Percentiles rank a stretch among this genome's conserved stretches.
Evolutionary conservation across 495 filamentous ascomycete species (phyloP).

Genomic region (Elasticomyces elasticus): DNA sequence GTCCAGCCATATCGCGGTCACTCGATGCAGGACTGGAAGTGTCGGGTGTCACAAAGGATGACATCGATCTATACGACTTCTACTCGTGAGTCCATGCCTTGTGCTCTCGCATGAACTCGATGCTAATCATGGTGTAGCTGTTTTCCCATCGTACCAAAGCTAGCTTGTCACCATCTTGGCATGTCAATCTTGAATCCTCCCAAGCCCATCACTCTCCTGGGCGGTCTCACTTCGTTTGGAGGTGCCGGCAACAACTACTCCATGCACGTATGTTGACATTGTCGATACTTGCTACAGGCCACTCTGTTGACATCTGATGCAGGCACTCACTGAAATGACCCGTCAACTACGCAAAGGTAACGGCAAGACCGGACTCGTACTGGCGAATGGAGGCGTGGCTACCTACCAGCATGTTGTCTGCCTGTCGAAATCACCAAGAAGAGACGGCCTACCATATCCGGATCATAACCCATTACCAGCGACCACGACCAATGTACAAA

Average conservation of each 20-base stretch:
- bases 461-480: slow-evolving; percentile 30
- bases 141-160: slow-evolving; percentile 51
- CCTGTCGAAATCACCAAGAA: slow-evolving; percentile 36
- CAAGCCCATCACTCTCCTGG: slow-evolving; percentile 44
- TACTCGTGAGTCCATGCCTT: slow-evolving; percentile 41
- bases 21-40: slow-evolving; percentile 36
- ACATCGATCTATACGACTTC: slow-evolving; percentile 47
- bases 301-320: background rate
- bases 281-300: background rate
- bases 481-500: slow-evolving; percentile 23
- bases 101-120: background rate
- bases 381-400: slow-evolving; percentile 47
- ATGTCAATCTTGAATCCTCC: slow-evolving; percentile 34
- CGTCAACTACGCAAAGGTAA: slow-evolving; percentile 36
- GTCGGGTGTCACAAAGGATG: slow-evolving; percentile 30
- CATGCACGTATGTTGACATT: slow-evolving; percentile 39
- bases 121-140: slow-evolving; percentile 29
- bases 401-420: slow-evolving; percentile 47
- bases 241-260: slow-evolving; percentile 54
- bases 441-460: slow-evolving; percentile 34
- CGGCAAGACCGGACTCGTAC: slow-evolving; percentile 37
- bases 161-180: slow-evolving; percentile 44
- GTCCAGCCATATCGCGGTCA: slow-evolving; percentile 41
- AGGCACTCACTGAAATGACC: slow-evolving; percentile 42
- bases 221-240: slow-evolving; percentile 49